phyloP scores from a whole-genome alignment of 2,329 filamentous ascomycete genomes.

The Cryphonectria parasitica region DNA sequence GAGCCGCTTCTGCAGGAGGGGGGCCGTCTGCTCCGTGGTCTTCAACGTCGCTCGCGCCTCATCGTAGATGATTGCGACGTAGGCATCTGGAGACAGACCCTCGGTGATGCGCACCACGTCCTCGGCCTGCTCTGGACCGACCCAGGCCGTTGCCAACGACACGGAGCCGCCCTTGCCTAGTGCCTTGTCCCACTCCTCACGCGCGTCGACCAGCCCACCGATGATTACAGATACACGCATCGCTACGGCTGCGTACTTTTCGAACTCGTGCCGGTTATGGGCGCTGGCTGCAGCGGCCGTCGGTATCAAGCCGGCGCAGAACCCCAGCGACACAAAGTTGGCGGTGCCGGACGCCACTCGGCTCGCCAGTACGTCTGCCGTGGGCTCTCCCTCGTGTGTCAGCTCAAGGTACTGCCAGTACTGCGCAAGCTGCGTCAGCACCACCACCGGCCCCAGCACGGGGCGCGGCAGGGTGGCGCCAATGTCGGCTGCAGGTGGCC shows the following conservation, averaged over 20 bases:
- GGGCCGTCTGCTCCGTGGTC: constrained; percentile 29
- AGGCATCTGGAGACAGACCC: no score
- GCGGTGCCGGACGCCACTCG: no score
- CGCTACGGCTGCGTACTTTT: constrained; percentile 42
- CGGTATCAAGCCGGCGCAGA: constrained; percentile 46
- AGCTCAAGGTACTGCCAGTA: constrained; percentile 35
- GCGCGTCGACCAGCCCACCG: constrained; percentile 42
- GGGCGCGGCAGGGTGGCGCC: no score
- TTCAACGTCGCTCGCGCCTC: constrained; percentile 43
- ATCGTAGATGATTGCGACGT: constrained; percentile 37
- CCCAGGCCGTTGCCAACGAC: constrained; percentile 36
- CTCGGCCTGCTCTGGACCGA: constrained; percentile 26
- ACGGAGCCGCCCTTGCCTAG: constrained; percentile 33
- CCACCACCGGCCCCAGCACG: constrained; percentile 42
- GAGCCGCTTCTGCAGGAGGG: constrained; percentile 34
- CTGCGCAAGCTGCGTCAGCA: constrained; percentile 43
- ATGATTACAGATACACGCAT: constrained; percentile 44
- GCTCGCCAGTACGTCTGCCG: constrained; percentile 15
- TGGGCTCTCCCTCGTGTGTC: constrained; percentile 16
- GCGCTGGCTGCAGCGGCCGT: constrained; percentile 43
- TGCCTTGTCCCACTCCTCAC: constrained; percentile 34
- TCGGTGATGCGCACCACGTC: constrained; percentile 29
- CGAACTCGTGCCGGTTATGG: constrained; percentile 35
- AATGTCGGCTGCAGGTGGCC: no score
- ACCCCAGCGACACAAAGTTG: constrained; percentile 33